Base-by-base conservation (phyloP, 192 early-diverging fungal species). In the Lunasporangiospora selenospora region DNA sequence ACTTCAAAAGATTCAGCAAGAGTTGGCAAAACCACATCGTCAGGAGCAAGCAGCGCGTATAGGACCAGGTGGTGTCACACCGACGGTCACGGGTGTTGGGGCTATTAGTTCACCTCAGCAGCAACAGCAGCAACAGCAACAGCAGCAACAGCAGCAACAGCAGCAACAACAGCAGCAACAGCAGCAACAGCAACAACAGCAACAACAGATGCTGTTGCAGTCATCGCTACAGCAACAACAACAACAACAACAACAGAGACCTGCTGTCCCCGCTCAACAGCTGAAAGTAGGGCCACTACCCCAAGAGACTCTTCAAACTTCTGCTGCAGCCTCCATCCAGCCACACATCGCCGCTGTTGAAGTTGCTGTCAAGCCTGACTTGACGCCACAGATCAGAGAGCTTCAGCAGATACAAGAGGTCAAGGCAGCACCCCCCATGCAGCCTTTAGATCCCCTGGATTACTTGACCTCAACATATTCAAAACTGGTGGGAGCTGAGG, bases 391-490 rank as follows among this genome's bases (percentile, higher is more conserved):
- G 15, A 23, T 71, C 15, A 62, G 30, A 24, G 67, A 62, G 23
- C 32, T 71, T 10, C 64, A 66, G 36, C 45, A 49, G n/a, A 15
- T 53, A 6, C 58, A 70, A 6, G 67, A 62, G 16, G 24, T 19
- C n/a, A 59, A 36, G 13, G 21, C 45, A 15, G 32, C 37, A 0
- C 29, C 18, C 2, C 65, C 48, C 3, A 12, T 27, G 9, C 66
- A 59, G 34, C 58, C 51, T 16, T 21, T 57, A 3, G 67, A 71
- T 0, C 67, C 67, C 8, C 33, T 71, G 1, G 67, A 71, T 16
- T 62, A 57, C 27, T 44, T 71, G 27, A 51, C 67, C 9, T 13
- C 40, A 1, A 36, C 59, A 11, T 71, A 71, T 47, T 62, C 56
- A 40, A 62, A 38, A 6, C 45, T 71, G 29, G 32, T 57, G 10